Percentiles rank a stretch among this genome's conserved stretches.
Conservation (phyloP, 2,329 filamentous ascomycete genomes). For the Pseudogymnoascus sp. region DNA sequence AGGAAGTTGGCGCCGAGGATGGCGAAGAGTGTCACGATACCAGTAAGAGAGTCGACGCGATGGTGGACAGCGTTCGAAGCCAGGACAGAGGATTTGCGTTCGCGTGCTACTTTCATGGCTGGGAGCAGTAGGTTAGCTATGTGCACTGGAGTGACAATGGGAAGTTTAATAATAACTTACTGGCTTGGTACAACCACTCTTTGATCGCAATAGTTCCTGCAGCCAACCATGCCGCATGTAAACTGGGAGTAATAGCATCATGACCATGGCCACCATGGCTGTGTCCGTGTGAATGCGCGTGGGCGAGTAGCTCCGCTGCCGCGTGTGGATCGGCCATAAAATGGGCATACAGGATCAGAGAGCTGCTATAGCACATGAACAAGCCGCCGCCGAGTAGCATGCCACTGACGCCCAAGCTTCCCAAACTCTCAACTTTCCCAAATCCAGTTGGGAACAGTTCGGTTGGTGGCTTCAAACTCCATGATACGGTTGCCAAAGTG, state of each 20-base stretch:
- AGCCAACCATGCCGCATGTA: conserved; percentile 93
- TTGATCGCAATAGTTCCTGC: conserved; percentile 85
- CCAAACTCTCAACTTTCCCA: conserved; percentile 95
- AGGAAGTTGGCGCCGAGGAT: conserved; percentile 87
- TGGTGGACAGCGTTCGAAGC: conserved; percentile 96
- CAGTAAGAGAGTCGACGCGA: conserved; percentile 90
- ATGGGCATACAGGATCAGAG: conserved; percentile 62
- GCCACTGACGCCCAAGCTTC: conserved; percentile 85
- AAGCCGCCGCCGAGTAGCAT: conserved; percentile 83
- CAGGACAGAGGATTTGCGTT: conserved; percentile 91
- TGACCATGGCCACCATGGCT: conserved; percentile 60
- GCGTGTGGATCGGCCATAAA: conserved; percentile 59
- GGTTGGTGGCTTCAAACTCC: conserved; percentile 79
- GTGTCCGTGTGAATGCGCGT: conserved; percentile 52
- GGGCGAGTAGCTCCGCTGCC: conserved; percentile 44
- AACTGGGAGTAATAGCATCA: conserved; percentile 61
- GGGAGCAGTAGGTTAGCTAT: conserved; percentile 20
- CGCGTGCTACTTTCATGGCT: conserved; percentile 92
- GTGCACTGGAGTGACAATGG: not conserved
- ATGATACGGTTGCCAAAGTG: conserved; percentile 89
- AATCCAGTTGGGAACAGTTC: conserved; percentile 83
- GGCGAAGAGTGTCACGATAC: conserved; percentile 82
- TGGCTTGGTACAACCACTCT: conserved; percentile 94
- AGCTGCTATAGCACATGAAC: conserved; percentile 81
- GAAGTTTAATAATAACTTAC: conserved; percentile 48